Evolutionary conservation across 1,284 basidiomycete species (phyloP).

Genomic region (Leccinum subspadiceum): DNA sequence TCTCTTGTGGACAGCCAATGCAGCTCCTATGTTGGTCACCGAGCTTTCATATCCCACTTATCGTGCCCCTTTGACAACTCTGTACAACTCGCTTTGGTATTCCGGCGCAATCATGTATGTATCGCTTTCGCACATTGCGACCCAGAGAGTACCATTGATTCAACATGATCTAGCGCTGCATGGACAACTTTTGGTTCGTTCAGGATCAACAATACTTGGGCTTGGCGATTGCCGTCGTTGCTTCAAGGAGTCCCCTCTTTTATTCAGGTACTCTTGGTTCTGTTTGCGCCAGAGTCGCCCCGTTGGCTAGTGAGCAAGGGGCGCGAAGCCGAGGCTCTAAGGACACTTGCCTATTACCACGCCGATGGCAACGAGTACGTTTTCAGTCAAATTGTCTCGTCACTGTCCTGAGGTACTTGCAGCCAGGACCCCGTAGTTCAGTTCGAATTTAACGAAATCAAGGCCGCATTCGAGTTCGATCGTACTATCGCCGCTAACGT

Average conservation of each 20-base stretch:
- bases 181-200: constrained; percentile 78
- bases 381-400: too few relatives aligned
- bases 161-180: constrained; percentile 47
- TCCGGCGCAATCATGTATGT: constrained; percentile 35
- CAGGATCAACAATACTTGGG: constrained; percentile 62
- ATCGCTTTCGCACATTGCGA: background rate
- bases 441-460: constrained; percentile 79
- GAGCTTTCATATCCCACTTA: constrained; percentile 78
- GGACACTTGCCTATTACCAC: constrained; percentile 72
- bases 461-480: constrained; percentile 70
- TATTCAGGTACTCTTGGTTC: constrained; percentile 59
- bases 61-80: constrained; percentile 67
- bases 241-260: constrained; percentile 67
- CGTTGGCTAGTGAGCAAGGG: constrained; percentile 71
- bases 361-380: constrained; percentile 63
- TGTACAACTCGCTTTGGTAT: constrained; percentile 80
- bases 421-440: constrained; percentile 70
- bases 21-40: constrained; percentile 73
- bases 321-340: constrained; percentile 57
- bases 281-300: constrained; percentile 68
- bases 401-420: constrained; percentile 45
- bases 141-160: background rate
- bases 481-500: constrained; percentile 51
- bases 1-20: constrained; percentile 41
- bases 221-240: constrained; percentile 73